Base-by-base conservation (phyloP, 495 filamentous ascomycete genomes). In the Tuber melanosporum region DNA sequence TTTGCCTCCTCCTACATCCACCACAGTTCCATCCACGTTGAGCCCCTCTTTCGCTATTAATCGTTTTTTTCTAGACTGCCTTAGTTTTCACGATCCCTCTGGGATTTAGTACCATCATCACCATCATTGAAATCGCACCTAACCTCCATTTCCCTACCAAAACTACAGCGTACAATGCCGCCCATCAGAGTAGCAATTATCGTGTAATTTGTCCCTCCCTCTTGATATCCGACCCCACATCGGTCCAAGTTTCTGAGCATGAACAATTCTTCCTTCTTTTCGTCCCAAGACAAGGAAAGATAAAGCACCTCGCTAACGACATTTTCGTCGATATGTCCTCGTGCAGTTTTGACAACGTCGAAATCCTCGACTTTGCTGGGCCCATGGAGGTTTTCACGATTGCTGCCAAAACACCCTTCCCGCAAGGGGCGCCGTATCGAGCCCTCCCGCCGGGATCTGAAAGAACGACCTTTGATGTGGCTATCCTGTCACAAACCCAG, bases 101-200 rank as follows among this genome's bases (percentile, higher is more conserved):
- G 15, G 26, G 57, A 32, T 66, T 17, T 66, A 66, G 26, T 36
- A 66, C 14, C 26, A 66, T 66, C 3, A 62, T 62, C 49, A 14
- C 10, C 52, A 62, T 62, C 57, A 62, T 62, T 66, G 26, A 66
- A 66, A 32, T 14, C 26, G 5, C 57, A 66, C 26, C 26, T 36
- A 19, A 19, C 57, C 57, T 14, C 52, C n/a, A 62, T 62, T 62
- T 62, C n/a, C 52, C 52, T 15, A 32, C 52, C 52, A 62, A 62
- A 2, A 26, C 15, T 66, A 32, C 26, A 66, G 26, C 57, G 57
- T 36, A 76, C 70, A 52, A 79, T 79, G 77, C 47, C 71, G 32
- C 76, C 76, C 47, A 74, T 78, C 41, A 78, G 69, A 74, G 77
- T 79, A 26, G 77, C 71, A n/a, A 75, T 79, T 36, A 74, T 79